Evolutionary conservation across 169 alveolate species (phyloP), one percentile per base, ranked within the genome.

Genomic region (Plasmodium cynomolgi): DNA sequence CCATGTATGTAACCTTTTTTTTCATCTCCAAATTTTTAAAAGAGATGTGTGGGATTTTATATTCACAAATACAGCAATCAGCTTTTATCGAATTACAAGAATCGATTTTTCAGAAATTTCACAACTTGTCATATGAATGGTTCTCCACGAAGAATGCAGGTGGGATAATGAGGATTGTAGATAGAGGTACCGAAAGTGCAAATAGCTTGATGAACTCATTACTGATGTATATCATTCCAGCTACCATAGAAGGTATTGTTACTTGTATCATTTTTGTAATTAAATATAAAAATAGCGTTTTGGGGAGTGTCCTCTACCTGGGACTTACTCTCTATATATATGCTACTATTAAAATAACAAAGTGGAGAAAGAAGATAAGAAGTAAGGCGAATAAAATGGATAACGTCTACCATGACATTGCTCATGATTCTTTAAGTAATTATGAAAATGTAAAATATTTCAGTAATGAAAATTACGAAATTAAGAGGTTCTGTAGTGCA

Each of bases 361-460:
- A 96, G 77, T 92, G 96, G 96, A 79, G 97, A 31, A 95, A 91
- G 68, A 94, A 93, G 91, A 96, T 95, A 26, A 83, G 97, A 39
- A 93, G 72, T 9, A 95, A 93, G 20, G 96, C 93, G 68, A 93
- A 91, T 47, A 92, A 96, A 88, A 95, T 94, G 91, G 98, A 96
- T 47, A 96, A 96, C 44, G 97, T 96, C 33, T 93, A 96, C 93
- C 97, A 96, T 88, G 94, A 90, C 74, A 90, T 96, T 54, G 92
- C 96, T 23, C 96, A 91, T 83, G 98, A 96, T 73, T 95, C 96
- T 1, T 77, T 96, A 68, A 93, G 84, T 72, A 96, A 96, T 86
- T 96, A 94, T 92, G 98, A 96, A 83, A 94, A 96, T 80, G 97
- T 96, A 68, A 96, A 96, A 93, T 95, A 95, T 91, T 96, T 84